phyloP scores from a whole-genome alignment of 371 early-diverging fungal genomes.

The Haplosporangium sp. region DNA sequence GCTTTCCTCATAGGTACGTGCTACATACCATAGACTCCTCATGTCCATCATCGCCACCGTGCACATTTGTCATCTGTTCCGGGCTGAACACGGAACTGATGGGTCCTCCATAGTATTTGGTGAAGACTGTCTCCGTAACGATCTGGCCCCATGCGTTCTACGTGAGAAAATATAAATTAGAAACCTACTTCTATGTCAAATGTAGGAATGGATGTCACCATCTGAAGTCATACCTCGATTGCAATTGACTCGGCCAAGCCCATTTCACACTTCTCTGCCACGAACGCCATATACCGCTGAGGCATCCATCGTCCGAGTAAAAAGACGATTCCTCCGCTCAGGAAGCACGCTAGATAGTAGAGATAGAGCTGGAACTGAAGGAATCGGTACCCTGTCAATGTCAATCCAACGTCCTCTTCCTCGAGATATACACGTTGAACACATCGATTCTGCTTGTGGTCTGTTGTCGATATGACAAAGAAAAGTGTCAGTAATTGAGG shows the following conservation, averaged over 20 bases:
- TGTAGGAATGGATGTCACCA: too few relatives aligned
- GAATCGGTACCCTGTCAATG: conserved; percentile 73
- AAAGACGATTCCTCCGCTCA: conserved; percentile 78
- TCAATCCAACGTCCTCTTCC: conserved; percentile 63
- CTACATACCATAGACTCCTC: conserved; percentile 50
- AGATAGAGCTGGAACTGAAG: conserved; percentile 58
- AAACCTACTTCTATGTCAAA: not conserved
- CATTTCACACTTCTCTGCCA: conserved; percentile 68
- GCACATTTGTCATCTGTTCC: conserved; percentile 52
- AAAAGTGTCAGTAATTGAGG: not conserved
- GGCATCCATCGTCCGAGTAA: conserved; percentile 91
- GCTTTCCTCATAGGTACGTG: not conserved
- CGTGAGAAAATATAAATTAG: not conserved
- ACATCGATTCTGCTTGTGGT: conserved; percentile 6
- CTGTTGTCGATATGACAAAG: not conserved
- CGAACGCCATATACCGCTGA: conserved; percentile 73
- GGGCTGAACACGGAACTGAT: conserved; percentile 76
- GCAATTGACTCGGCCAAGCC: conserved; percentile 77
- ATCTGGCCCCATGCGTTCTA: conserved; percentile 83
- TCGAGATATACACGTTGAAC: conserved; percentile 40
- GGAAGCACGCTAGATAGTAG: conserved; percentile 72
- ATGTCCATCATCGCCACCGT: conserved; percentile 40
- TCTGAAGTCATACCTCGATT: conserved; percentile 59
- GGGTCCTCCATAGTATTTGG: conserved; percentile 73
- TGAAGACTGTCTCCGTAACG: conserved; percentile 63